These are phyloP conservation scores for Pichia scutulata DNA, from an alignment of 805 yeast species.

Conservation along the genomic window DNA sequence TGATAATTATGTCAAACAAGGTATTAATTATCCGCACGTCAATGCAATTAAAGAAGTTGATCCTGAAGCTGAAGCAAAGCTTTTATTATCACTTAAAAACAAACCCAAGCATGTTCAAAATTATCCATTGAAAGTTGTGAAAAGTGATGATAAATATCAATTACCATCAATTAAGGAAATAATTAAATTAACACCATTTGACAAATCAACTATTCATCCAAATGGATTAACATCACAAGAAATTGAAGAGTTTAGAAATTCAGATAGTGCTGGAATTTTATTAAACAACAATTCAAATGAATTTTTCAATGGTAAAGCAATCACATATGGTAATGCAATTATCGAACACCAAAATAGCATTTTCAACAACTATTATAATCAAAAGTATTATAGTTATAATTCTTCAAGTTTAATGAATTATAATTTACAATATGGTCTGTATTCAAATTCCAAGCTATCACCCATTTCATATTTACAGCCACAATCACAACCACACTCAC, in stretches of 20 bases:
- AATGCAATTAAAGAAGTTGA: background rate
- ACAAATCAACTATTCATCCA: slow-evolving; percentile 16
- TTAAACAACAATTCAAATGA: slow-evolving; percentile 5
- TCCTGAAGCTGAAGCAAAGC: background rate
- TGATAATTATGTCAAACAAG: slow-evolving; percentile 18
- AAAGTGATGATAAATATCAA: slow-evolving; percentile 7
- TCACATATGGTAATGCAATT: background rate
- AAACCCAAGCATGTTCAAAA: slow-evolving; percentile 10
- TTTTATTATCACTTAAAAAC: background rate
- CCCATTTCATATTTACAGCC: background rate
- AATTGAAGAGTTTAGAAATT: slow-evolving; percentile 6
- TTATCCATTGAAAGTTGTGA: slow-evolving; percentile 7
- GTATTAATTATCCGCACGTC: slow-evolving; percentile 1
- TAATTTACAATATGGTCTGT: background rate
- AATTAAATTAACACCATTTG: slow-evolving; percentile 11
- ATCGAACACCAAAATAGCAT: background rate
- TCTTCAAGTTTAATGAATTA: background rate
- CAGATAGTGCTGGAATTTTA: slow-evolving; percentile 3
- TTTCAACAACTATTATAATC: background rate
- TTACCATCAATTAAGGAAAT: slow-evolving; percentile 19
- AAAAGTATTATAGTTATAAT: background rate
- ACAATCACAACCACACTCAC: background rate
- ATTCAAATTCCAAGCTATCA: background rate
- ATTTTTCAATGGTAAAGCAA: slow-evolving; percentile 7
- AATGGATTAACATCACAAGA: slow-evolving; percentile 11